These are phyloP conservation scores for Aspergillus niger DNA, from an alignment of 2,329 filamentous ascomycete genomes.

Conservation along the genomic window DNA sequence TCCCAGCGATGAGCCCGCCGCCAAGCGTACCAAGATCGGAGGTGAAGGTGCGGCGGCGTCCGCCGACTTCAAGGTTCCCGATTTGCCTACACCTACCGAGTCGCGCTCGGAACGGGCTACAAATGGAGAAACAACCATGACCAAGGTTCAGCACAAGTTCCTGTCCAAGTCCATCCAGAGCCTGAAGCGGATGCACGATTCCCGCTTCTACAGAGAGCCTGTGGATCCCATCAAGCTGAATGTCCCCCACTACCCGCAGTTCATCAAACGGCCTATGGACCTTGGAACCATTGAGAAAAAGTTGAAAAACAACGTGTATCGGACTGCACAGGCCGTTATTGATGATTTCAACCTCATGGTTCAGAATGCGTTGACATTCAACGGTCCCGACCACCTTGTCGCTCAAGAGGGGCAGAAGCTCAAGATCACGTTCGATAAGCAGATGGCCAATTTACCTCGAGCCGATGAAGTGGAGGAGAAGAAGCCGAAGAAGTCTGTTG, in stretches of 20 bases:
- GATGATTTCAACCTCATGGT: conserved; percentile 76
- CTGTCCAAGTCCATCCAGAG: conserved; percentile 42
- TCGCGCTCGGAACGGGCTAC: conserved; percentile 18
- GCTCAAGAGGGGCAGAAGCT: conserved; percentile 67
- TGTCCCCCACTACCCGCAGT: conserved; percentile 72
- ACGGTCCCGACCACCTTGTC: conserved; percentile 74
- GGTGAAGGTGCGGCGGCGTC: conserved; percentile 50
- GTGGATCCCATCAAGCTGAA: conserved; percentile 74
- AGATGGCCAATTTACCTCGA: conserved; percentile 62
- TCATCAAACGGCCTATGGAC: conserved; percentile 81
- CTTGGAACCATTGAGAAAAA: conserved; percentile 79
- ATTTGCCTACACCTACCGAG: conserved; percentile 42
- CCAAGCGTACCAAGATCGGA: conserved; percentile 80
- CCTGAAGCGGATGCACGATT: conserved; percentile 82
- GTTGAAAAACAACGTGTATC: conserved; percentile 70
- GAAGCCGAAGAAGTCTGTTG: conserved; percentile 51
- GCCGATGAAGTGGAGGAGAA: conserved; percentile 64
- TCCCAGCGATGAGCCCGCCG: conserved; percentile 60
- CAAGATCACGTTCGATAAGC: conserved; percentile 60
- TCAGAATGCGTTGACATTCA: conserved; percentile 78
- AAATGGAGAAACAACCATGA: conserved; percentile 35
- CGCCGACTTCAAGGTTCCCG: conserved; percentile 48
- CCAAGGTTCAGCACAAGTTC: conserved; percentile 47
- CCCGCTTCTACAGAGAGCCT: conserved; percentile 72
- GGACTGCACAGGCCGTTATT: conserved; percentile 70